These are phyloP conservation scores for Marasmius oreades DNA, from an alignment of 1,284 basidiomycete genomes.

Conservation along the genomic window DNA sequence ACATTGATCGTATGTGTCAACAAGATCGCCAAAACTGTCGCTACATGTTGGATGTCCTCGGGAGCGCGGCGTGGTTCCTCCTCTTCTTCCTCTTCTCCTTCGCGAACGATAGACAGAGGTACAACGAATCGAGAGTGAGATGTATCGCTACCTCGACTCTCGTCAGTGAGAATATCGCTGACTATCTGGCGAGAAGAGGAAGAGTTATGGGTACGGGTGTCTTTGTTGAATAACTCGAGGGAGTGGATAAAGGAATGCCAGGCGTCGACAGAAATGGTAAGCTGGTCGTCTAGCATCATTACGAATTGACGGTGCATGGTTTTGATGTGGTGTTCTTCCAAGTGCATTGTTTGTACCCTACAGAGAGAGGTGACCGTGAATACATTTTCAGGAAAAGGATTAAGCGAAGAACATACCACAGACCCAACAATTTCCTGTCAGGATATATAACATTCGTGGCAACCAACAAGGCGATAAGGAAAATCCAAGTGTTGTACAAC, in stretches of 20 bases:
- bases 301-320: not conserved
- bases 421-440: not conserved
- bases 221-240: not conserved
- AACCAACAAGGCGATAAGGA: not conserved
- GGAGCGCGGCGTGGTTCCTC: not conserved
- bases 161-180: not conserved
- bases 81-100: not conserved
- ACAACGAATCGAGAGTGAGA: not conserved
- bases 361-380: not conserved
- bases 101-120: not conserved
- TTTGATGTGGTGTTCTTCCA: not conserved
- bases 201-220: not conserved
- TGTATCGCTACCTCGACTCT: not conserved
- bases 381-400: not conserved
- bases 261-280: not conserved
- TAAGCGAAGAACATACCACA: not conserved
- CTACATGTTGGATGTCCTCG: not conserved
- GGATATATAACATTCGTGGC: not conserved
- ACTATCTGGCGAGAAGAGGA: not conserved
- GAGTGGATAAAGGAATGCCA: not conserved
- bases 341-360: not conserved
- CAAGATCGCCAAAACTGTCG: conserved; percentile 1
- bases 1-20: not conserved
- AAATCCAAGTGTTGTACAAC: not conserved
- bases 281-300: not conserved